Evolutionary conservation across 805 yeast genomes (phyloP).

Genomic region (Starmerella asiatica): DNA sequence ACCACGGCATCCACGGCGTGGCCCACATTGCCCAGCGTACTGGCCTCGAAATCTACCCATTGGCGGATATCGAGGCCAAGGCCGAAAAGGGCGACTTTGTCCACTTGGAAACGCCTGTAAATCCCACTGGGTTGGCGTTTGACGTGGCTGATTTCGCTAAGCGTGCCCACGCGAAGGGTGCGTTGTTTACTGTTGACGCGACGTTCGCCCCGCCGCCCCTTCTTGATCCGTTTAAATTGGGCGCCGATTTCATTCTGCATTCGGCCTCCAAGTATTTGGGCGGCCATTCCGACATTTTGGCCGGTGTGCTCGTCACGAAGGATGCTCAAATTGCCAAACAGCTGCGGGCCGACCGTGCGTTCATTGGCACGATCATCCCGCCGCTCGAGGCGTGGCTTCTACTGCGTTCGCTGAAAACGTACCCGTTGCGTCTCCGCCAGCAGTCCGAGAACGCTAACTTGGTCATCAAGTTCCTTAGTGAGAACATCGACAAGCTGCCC

Average conservation of each 20-base stretch:
- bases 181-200: conserved; percentile 61
- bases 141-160: conserved; percentile 52
- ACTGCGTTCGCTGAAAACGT: conserved; percentile 69
- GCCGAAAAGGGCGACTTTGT: conserved; percentile 58
- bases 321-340: conserved; percentile 46
- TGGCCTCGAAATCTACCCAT: conserved; percentile 29
- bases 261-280: conserved; percentile 90
- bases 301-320: conserved; percentile 64
- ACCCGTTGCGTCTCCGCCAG: conserved; percentile 50
- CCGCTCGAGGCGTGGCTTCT: conserved; percentile 64
- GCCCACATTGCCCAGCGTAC: conserved; percentile 49
- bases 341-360: conserved; percentile 49
- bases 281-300: conserved; percentile 82
- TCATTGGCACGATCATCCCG: conserved; percentile 66
- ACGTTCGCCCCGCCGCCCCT: conserved; percentile 93
- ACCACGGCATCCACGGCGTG: conserved; percentile 73
- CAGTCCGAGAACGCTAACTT: conserved; percentile 53
- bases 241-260: conserved; percentile 78
- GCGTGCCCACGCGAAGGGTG: conserved; percentile 66
- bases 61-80: conserved; percentile 30
- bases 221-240: conserved; percentile 64
- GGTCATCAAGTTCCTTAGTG: conserved; percentile 46
- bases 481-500: conserved; percentile 37
- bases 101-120: conserved; percentile 62
- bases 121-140: conserved; percentile 60